Evolutionary conservation across 768 basidiomycete species (phyloP).

Genomic region (Boletus rubroflammeus): DNA sequence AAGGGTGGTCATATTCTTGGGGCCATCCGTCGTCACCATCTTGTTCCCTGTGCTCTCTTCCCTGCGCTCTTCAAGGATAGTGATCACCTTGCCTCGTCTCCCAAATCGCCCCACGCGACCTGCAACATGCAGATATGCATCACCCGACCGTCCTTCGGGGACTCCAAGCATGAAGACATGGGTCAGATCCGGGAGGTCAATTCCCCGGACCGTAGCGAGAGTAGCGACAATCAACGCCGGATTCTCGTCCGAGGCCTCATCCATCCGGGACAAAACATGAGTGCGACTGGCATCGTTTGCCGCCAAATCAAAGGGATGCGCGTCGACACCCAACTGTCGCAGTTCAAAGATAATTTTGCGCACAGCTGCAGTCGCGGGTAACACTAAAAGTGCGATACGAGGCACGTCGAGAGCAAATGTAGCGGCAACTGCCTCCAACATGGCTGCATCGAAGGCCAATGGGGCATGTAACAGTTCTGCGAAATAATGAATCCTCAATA

Average conservation of each 20-base stretch:
- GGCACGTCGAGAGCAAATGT: constrained; percentile 74
- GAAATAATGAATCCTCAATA: constrained; percentile 5
- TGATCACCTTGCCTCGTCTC: constrained; percentile 61
- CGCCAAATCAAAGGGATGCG: constrained; percentile 55
- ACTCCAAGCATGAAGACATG: constrained; percentile 75
- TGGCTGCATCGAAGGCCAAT: constrained; percentile 52
- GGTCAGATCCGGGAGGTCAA: constrained; percentile 66
- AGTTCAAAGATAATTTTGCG: constrained; percentile 63
- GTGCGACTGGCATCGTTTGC: constrained; percentile 40
- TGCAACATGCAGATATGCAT: constrained; percentile 65
- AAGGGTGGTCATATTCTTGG: constrained; percentile 42
- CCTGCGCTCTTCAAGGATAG: constrained; percentile 44
- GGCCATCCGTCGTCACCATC: constrained; percentile 30
- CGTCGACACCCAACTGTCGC: constrained; percentile 62
- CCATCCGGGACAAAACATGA: constrained; percentile 38
- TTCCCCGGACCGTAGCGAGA: constrained; percentile 63
- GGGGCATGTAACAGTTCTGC: constrained; percentile 44
- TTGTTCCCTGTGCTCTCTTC: constrained; percentile 30
- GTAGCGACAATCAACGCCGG: constrained; percentile 68
- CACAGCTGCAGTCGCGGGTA: constrained; percentile 60
- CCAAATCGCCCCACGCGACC: constrained; percentile 78
- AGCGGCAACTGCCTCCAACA: constrained; percentile 66
- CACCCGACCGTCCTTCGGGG: constrained; percentile 48
- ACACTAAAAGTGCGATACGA: constrained; percentile 59
- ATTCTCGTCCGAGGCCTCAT: constrained; percentile 38